phyloP scores from a whole-genome alignment of 345 rosid species.

The Isatis tinctoria region DNA sequence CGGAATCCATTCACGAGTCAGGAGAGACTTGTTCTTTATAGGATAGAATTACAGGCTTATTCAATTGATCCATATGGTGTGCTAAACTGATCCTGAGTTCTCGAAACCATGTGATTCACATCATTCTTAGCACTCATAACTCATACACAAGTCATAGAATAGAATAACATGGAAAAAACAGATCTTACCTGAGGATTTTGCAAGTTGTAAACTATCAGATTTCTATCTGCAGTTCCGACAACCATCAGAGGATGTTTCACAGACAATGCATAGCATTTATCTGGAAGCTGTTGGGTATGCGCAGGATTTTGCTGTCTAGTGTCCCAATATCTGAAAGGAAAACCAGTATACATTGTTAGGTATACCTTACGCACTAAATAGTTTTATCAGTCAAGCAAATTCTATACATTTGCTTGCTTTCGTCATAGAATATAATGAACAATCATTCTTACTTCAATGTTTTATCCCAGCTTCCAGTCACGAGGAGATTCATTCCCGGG shows the following conservation, averaged over 20 bases:
- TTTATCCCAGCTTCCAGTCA: slow-evolving; percentile 93
- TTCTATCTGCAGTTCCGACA: slow-evolving; percentile 96
- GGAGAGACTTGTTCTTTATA: slow-evolving; percentile 10
- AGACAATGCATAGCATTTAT: slow-evolving; percentile 79
- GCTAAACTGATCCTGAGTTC: background rate
- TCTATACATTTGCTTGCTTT: background rate
- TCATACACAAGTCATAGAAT: background rate
- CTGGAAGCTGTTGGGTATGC: slow-evolving; percentile 94
- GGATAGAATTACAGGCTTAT: background rate
- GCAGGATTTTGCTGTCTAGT: slow-evolving; percentile 79
- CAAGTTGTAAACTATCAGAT: slow-evolving; percentile 75
- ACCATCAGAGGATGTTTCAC: slow-evolving; percentile 94
- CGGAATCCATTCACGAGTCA: background rate
- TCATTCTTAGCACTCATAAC: background rate
- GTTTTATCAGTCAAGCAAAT: background rate
- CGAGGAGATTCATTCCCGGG: slow-evolving; percentile 84
- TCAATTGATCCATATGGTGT: background rate
- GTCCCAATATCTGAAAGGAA: slow-evolving; percentile 79
- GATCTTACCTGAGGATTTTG: slow-evolving; percentile 80
- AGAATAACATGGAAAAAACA: background rate
- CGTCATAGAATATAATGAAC: background rate
- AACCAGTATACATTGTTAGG: background rate
- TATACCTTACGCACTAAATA: background rate
- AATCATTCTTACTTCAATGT: slow-evolving; percentile 57
- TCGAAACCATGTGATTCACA: background rate